Evolutionary conservation across 306 rosid genomes (phyloP).

Genomic region (Pachyrhizus erosus): DNA sequence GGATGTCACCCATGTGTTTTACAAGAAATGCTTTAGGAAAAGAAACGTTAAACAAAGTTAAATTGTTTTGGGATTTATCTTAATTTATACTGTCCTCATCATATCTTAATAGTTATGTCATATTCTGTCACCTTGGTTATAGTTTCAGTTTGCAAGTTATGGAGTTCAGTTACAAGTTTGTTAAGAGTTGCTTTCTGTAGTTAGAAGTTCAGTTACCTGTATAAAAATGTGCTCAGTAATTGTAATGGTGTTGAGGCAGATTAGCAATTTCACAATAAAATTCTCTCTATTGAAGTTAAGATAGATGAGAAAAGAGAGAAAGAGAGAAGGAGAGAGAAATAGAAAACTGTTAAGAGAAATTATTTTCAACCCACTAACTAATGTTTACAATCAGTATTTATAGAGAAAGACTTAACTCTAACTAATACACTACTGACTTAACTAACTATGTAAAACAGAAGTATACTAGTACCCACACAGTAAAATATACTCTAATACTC

Average conservation of each 20-base stretch:
- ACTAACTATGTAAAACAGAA: no score
- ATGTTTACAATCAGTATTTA: no score
- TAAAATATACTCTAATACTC: no score
- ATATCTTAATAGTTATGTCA: constrained; percentile 1
- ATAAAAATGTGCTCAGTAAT: not conserved
- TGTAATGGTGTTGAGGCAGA: not conserved
- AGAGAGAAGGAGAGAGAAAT: no score
- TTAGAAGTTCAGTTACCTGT: constrained; percentile 15
- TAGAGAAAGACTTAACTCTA: no score
- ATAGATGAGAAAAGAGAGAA: no score
- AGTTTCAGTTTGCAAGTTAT: constrained; percentile 21
- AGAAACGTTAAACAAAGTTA: not conserved
- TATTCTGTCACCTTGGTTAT: not conserved
- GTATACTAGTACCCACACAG: no score
- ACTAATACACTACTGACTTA: no score
- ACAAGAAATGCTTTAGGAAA: constrained; percentile 15
- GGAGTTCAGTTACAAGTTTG: constrained; percentile 14
- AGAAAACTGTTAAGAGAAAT: no score
- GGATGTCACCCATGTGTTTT: not conserved
- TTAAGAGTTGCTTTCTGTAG: constrained; percentile 3
- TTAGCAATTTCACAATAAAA: constrained; percentile 21
- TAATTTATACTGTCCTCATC: not conserved
- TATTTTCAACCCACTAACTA: no score
- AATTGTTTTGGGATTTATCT: constrained; percentile 17
- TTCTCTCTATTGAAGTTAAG: not conserved